phyloP scores from a whole-genome alignment of 2,329 filamentous ascomycete genomes.

The Trichoderma afroharzianum region DNA sequence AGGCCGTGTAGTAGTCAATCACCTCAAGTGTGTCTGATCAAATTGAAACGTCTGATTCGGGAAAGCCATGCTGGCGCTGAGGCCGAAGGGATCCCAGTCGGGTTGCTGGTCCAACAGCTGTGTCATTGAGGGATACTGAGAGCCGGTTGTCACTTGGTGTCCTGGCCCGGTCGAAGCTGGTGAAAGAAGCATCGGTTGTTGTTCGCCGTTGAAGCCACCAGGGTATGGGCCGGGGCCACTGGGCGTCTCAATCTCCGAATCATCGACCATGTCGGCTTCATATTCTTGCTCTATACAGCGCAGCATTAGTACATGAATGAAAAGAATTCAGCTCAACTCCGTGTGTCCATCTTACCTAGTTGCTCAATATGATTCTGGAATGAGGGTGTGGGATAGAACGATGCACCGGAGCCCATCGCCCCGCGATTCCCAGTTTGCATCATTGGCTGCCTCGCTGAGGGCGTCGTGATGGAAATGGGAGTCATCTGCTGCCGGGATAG shows the following conservation, averaged over 20 bases:
- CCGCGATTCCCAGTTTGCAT: slow-evolving; percentile 36
- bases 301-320: neutral
- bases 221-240: slow-evolving; percentile 63
- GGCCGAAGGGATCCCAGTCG: slow-evolving; percentile 88
- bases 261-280: slow-evolving; percentile 86
- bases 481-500: slow-evolving; percentile 33
- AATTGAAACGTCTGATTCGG: slow-evolving; percentile 79
- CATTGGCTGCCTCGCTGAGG: slow-evolving; percentile 30
- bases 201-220: slow-evolving; percentile 47
- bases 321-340: neutral
- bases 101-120: slow-evolving; percentile 72
- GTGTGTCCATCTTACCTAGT: slow-evolving; percentile 67
- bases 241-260: slow-evolving; percentile 67
- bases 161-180: slow-evolving; percentile 38
- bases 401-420: slow-evolving; percentile 37
- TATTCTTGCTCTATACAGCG: slow-evolving; percentile 88
- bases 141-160: slow-evolving; percentile 32
- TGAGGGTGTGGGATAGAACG: slow-evolving; percentile 74
- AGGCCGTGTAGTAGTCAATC: slow-evolving; percentile 19
- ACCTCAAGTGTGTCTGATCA: slow-evolving; percentile 56
- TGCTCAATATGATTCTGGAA: slow-evolving; percentile 95
- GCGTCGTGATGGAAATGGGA: slow-evolving; percentile 26
- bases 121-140: slow-evolving; percentile 60
- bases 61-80: slow-evolving; percentile 94
- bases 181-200: slow-evolving; percentile 43